Evolutionary conservation across 2,329 filamentous ascomycete species (phyloP), one percentile per base, ranked within the genome.

Genomic region (Colletotrichum sp.): DNA sequence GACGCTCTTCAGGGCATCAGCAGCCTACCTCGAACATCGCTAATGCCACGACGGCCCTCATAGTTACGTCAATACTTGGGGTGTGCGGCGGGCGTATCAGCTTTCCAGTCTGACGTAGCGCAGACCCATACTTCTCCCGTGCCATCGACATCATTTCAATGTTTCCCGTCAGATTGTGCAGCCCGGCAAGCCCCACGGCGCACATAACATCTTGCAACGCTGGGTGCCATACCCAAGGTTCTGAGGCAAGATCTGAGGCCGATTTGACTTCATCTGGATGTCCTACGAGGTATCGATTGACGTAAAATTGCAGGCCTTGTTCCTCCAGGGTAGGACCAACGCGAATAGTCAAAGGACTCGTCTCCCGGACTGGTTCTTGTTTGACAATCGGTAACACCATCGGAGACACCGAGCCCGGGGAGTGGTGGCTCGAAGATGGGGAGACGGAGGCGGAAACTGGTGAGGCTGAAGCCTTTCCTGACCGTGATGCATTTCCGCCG

Each of bases 1-100:
- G n/a, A 21, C 5, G n/a, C 44, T 49, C n/a, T 49, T 49, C 44
- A 49, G 44, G 12, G 10, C 28, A 34, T 4, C 15, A 15, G 15
- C 18, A 59, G 65, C 84, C 79, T 83, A 92, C 91, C 86, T 93
- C 91, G 77, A 91, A 93, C 81, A 92, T 86, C 63, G 91, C 90
- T 78, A 93, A 87, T 79, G 91, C 86, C 57, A 93, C 85, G 34
- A 92, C 89, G 9, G 88, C 83, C 32, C 88, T 86, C 78, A 91
- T 85, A 18, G 90, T 86, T 12, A 89, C 85, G 62, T 88, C 83
- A 26, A 88, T 79, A 69, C 83, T 82, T 44, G 82, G 79, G 70
- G 80, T 79, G 32, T 82, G 75, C 26, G 83, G 79, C 39, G 84
- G 79, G 71, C 80, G 79, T 73, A 90, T 83, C 8, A 87, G 80